Conservation (phyloP, 176 grass and related monocot genomes). For the Sorghum bicolor region DNA sequence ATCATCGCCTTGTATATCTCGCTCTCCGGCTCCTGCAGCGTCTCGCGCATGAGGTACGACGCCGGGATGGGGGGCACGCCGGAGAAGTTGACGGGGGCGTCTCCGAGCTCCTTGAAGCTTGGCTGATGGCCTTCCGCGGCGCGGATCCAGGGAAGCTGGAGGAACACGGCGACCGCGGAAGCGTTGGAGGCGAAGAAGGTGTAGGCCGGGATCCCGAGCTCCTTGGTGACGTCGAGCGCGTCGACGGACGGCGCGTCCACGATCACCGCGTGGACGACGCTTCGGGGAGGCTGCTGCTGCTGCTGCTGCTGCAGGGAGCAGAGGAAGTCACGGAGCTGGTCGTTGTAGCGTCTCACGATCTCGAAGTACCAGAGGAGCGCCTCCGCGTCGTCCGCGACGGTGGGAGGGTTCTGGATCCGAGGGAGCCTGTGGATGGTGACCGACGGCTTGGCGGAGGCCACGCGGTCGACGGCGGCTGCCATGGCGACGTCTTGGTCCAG, state of each 20-base stretch:
- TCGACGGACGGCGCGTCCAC: neutral
- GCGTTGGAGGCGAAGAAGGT: slow-evolving; percentile 11
- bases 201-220: slow-evolving; percentile 15
- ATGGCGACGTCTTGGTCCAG: neutral
- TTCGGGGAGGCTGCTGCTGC: too few species aligned
- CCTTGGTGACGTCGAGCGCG: slow-evolving; percentile 18
- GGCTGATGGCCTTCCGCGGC: neutral
- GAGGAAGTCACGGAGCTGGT: slow-evolving; percentile 28
- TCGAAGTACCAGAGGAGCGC: neutral
- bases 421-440: slow-evolving; percentile 36
- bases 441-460: slow-evolving; percentile 19
- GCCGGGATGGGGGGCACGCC: slow-evolving; percentile 44
- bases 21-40: slow-evolving; percentile 3
- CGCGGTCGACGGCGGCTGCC: slow-evolving; percentile 25
- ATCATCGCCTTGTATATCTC: neutral
- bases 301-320: neutral
- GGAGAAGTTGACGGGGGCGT: slow-evolving; percentile 17
- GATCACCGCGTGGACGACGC: neutral
- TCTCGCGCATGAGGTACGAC: neutral
- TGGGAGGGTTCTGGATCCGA: neutral
- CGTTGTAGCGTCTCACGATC: slow-evolving; percentile 28
- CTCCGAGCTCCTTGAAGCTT: slow-evolving; percentile 39
- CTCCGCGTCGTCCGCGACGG: neutral
- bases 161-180: slow-evolving; percentile 14
- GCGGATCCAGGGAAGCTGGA: slow-evolving; percentile 25